Evolutionary conservation across 441 rosid species (phyloP), one percentile per base, ranked within the genome.

Genomic region (Cnidoscolus chayamansa): DNA sequence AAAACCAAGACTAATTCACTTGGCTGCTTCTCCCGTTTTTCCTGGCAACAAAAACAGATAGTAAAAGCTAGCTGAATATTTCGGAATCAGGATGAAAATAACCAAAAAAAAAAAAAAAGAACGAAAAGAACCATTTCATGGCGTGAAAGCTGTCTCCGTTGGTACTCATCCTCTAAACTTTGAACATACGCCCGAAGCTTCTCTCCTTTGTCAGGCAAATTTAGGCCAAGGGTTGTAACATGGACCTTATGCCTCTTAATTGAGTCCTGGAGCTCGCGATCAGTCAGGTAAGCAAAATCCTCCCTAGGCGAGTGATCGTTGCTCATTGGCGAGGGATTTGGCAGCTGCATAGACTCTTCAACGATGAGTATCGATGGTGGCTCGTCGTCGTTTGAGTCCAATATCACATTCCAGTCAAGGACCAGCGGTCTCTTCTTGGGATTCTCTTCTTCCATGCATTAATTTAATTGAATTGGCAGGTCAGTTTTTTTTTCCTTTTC

Each of bases 181-280:
- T 72, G 62, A 75, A 91, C 68, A 43, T 0, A 20, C 19, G 56
- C 53, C 10, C 73, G 77, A 43, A 88, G 67, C 82, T 70, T 91
- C 60, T 72, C 72, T 1, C 98, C 98, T 6, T 76, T 77, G 54
- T 93, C 98, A 1, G 71, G 74, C 78, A 94, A 78, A 0, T 0
- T 50, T 0, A 63, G 67, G 55, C 77, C 77, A 0, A 65, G 0
- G 0, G 0, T 40, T 12, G 47, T 37, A 13, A 84, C 25, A 32
- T 47, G 58, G 3, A 25, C 0, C 57, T 17, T 73, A 17, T 68
- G 72, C 37, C 93, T 84, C 64, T 32, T 63, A 1, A 94, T 84
- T 10, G 2, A 3, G 1, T 74, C 82, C n/a, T 83, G 78, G 0
- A 94, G 86, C 20, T 32, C 49, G 4, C 15, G 66, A 84, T 90